Base-by-base conservation (phyloP, 306 rosid genomes). In the Trifolium dubium region DNA sequence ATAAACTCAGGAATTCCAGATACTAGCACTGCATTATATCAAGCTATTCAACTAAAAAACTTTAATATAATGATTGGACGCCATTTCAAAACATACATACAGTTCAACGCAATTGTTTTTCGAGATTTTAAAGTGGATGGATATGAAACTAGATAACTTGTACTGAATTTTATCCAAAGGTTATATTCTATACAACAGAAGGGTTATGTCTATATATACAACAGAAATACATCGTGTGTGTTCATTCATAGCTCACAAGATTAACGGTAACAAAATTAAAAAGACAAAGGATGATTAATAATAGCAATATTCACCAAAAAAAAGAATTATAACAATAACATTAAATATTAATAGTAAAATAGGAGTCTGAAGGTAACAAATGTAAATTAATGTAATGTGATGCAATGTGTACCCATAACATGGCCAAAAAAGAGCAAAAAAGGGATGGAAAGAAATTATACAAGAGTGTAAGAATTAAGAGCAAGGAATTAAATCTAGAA, bases 401-500 rank as follows among this genome's bases (percentile, higher is more conserved):
- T 50, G 56, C 19, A 50, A n/a, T 65, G 44, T 39, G 43, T 55
- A 8, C 67, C 80, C 82, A 39, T 50, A 47, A 62, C 66, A 62
- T 47, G 74, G 75, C 69, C 35, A 10, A 60, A 64, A 67, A 50
- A 44, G 19, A 47, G 3, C n/a, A 49, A 15, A 50, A 50, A 47
- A 15, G 46, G 18, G 13, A 47, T 44, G 9, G 30, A 41, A 18
- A 17, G 32, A 61, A 59, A 75, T 73, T 43, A 80, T 77, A 80
- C 81, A 75, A 58, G 58, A 63, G 69, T 53, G 5, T 54, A 64
- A 69, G 46, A 34, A 80, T 56, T 49, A 76, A 60, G 64, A 71
- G 53, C 55, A 67, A 70, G 34, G 60, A 29, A 65, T 9, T 62
- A 35, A n/a, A 71, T 82, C 87, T 88, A 92, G 84, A 81, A 64